A percentile compares a stretch with the other conserved stretches of the same genome.
Conservation (phyloP, 202 grass and related monocot genomes). For the Hordeum pubiflorum region DNA sequence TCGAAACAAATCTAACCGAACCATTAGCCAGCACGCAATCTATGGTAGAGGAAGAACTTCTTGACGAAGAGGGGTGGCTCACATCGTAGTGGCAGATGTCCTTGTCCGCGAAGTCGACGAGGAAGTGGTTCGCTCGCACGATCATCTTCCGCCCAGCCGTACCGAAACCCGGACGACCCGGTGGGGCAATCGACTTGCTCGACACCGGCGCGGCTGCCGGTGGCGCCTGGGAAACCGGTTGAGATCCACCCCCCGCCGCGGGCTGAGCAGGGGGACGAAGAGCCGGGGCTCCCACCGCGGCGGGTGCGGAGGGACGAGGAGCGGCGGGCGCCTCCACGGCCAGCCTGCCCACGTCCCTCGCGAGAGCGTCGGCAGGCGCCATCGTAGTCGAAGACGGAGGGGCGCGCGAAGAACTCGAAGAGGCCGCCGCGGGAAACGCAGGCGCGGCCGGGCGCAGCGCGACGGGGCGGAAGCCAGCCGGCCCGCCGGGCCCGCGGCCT, state of each 20-base stretch:
- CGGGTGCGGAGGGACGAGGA: not conserved
- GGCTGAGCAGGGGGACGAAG: not conserved
- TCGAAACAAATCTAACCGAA: not conserved
- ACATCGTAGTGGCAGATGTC: slow-evolving; percentile 67
- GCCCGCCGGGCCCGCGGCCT: not conserved
- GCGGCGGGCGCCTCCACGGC: not conserved
- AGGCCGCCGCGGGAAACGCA: not conserved
- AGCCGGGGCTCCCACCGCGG: not conserved
- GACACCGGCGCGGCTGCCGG: slow-evolving; percentile 9
- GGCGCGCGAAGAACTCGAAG: not conserved
- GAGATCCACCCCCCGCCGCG: not conserved
- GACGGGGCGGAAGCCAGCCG: not conserved
- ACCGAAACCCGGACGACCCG: slow-evolving; percentile 36
- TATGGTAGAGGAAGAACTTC: not conserved
- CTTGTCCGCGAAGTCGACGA: slow-evolving; percentile 22
- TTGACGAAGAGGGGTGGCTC: not conserved
- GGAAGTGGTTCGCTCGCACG: slow-evolving; percentile 60
- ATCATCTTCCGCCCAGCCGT: not conserved
- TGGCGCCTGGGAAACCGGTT: not conserved
- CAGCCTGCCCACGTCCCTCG: slow-evolving; percentile 1
- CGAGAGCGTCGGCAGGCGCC: not conserved
- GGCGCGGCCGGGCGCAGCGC: not conserved
- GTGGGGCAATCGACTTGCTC: slow-evolving; percentile 17
- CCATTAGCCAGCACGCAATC: not conserved
- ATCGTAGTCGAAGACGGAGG: not conserved